A percentile compares a stretch with the other conserved stretches of the same genome.
phyloP scores from a whole-genome alignment of 495 filamentous ascomycete genomes.

The Rusavskia elegans region DNA sequence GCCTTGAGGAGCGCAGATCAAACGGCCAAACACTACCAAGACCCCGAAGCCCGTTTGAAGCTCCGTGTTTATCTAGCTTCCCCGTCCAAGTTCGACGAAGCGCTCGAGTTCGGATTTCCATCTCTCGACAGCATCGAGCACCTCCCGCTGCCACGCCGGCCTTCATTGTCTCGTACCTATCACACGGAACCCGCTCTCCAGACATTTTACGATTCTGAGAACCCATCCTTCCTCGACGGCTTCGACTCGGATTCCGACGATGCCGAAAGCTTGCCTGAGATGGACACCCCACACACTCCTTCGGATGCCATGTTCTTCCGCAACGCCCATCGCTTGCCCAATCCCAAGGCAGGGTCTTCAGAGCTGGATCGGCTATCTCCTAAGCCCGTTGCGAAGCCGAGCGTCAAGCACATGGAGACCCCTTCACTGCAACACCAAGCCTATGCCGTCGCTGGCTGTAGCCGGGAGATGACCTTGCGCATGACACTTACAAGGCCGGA shows the following conservation, averaged over 20 bases:
- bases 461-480: conserved; percentile 82
- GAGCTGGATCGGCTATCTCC: background rate
- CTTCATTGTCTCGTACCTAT: conserved; percentile 8
- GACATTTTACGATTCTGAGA: conserved; percentile 32
- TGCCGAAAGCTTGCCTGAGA: conserved; percentile 26
- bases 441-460: conserved; percentile 38
- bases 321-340: conserved; percentile 9
- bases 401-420: background rate
- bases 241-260: conserved; percentile 26
- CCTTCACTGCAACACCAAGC: background rate
- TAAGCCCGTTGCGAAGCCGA: background rate
- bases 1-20: conserved; percentile 27
- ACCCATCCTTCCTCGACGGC: conserved; percentile 16
- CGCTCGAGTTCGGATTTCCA: conserved; percentile 84
- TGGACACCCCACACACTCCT: conserved; percentile 20
- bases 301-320: conserved; percentile 10
- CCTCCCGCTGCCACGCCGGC: conserved; percentile 4
- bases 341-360: conserved; percentile 1
- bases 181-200: conserved; percentile 9
- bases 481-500: conserved; percentile 85
- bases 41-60: conserved; percentile 77
- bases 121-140: conserved; percentile 29
- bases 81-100: conserved; percentile 90
- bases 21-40: conserved; percentile 68
- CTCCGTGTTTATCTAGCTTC: conserved; percentile 79